These are phyloP conservation scores for Allium sativum DNA, from an alignment of 106 monocot genomes.

Conservation along the genomic window DNA sequence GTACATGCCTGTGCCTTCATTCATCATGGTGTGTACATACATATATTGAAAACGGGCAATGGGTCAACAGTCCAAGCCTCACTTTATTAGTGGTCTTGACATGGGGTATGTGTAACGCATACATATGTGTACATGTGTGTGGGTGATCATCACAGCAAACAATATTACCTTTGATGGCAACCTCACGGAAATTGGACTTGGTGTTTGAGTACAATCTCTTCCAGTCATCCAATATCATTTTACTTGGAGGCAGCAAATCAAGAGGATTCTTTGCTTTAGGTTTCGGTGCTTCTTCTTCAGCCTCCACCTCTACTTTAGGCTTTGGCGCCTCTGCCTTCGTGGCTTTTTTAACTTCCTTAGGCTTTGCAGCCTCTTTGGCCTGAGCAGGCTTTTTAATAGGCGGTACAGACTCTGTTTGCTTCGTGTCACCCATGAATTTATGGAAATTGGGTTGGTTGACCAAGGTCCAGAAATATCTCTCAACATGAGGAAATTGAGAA, in stretches of 20 bases:
- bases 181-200: conserved; percentile 86
- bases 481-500: conserved; percentile 78
- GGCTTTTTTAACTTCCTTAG: conserved; percentile 40
- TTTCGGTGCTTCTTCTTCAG: conserved; percentile 65
- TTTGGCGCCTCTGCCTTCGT: conserved; percentile 35
- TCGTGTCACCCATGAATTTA: conserved; percentile 52
- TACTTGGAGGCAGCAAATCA: conserved; percentile 76
- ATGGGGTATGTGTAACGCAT: too few relatives aligned
- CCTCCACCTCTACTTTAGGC: conserved; percentile 38
- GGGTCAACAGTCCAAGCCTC: too few relatives aligned
- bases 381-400: conserved; percentile 42
- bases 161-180: conserved; percentile 76
- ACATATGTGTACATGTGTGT: too few relatives aligned
- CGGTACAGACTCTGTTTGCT: conserved; percentile 60
- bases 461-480: conserved; percentile 84
- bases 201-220: conserved; percentile 95
- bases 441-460: conserved; percentile 70
- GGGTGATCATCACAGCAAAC: neutral
- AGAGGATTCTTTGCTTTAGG: conserved; percentile 81
- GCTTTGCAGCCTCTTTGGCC: conserved; percentile 39
- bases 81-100: too few relatives aligned
- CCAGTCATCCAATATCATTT: conserved; percentile 92
- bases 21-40: too few relatives aligned
- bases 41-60: too few relatives aligned
- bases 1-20: too few relatives aligned